Evolutionary conservation across 495 filamentous ascomycete species (phyloP).

Genomic region (Extremus antarcticus): DNA sequence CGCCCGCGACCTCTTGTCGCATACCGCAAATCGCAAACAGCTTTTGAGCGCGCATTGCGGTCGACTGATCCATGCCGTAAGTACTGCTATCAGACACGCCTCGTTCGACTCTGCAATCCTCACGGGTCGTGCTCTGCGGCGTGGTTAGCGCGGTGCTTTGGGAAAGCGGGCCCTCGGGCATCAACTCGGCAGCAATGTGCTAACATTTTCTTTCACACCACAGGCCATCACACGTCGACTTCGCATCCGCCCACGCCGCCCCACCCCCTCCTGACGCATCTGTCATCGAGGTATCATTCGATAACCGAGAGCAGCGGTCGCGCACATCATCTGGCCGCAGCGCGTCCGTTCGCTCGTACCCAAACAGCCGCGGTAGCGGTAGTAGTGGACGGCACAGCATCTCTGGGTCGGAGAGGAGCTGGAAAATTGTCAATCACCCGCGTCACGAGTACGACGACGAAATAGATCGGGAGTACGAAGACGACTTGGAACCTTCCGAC

Average conservation of each 20-base stretch:
- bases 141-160: neutral
- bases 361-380: slow-evolving; percentile 5
- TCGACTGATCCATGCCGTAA: neutral
- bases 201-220: neutral
- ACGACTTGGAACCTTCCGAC: slow-evolving; percentile 32
- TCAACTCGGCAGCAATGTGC: neutral
- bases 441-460: slow-evolving; percentile 27
- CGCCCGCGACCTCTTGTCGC: neutral
- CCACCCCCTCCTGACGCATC: too few species aligned
- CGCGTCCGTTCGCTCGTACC: slow-evolving; percentile 14
- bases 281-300: neutral
- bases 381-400: slow-evolving; percentile 3
- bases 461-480: slow-evolving; percentile 13
- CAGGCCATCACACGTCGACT: neutral
- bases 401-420: slow-evolving; percentile 11
- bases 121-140: neutral
- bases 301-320: neutral
- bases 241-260: neutral
- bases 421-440: slow-evolving; percentile 3
- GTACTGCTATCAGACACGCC: neutral
- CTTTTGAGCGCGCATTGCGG: neutral
- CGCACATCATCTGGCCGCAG: slow-evolving; percentile 14
- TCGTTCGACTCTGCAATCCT: neutral
- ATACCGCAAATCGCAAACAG: neutral
- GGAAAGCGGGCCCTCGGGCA: neutral